Conservation (phyloP, 225 moss, liverwort and hornwort genomes). For the Rhytidiadelphus loreus region DNA sequence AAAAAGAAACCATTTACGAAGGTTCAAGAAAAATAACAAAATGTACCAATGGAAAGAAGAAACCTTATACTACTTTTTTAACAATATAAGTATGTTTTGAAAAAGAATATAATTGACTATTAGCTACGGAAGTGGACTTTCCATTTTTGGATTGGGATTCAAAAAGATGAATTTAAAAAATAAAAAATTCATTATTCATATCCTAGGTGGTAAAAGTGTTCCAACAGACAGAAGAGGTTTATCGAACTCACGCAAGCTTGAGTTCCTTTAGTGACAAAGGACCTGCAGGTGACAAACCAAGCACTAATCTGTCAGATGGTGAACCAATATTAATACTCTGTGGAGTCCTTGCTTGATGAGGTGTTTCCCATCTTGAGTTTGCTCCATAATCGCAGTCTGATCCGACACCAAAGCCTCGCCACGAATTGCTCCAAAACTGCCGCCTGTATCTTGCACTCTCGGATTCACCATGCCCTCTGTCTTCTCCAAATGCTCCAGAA, state of each 20-base stretch:
- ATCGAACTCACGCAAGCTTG: slow-evolving; percentile 40
- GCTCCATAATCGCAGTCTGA: slow-evolving; percentile 8
- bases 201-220: not conserved
- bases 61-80: too few relatives aligned
- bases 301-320: slow-evolving; percentile 29
- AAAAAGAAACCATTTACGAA: not conserved
- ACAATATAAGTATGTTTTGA: not conserved
- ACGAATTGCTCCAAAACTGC: slow-evolving; percentile 31
- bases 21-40: not conserved
- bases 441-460: slow-evolving; percentile 33
- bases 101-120: not conserved
- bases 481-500: not conserved
- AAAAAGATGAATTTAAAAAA: not conserved
- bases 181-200: not conserved
- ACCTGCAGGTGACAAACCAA: slow-evolving; percentile 38
- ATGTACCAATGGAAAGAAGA: not conserved
- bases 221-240: not conserved
- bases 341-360: not conserved
- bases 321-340: slow-evolving; percentile 6
- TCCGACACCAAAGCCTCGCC: slow-evolving; percentile 17
- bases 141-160: not conserved
- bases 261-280: slow-evolving; percentile 40
- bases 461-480: not conserved
- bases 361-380: slow-evolving; percentile 16
- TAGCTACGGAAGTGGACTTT: not conserved